phyloP scores from a whole-genome alignment of 306 rosid species.

The Quercus suber region DNA sequence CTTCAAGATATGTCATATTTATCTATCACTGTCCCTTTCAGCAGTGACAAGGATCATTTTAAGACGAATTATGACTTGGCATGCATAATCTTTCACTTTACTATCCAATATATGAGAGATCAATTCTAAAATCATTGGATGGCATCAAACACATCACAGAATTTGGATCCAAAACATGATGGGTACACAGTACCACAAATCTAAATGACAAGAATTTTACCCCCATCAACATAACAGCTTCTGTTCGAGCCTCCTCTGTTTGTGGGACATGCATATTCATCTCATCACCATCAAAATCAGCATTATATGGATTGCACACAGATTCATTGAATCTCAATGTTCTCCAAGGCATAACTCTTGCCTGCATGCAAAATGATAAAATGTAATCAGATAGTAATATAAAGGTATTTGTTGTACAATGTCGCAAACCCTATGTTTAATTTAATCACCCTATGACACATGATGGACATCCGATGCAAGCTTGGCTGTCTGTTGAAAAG shows the following conservation, averaged over 20 bases:
- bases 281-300: constrained; percentile 99
- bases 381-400: not conserved
- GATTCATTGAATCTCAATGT: constrained; percentile 97
- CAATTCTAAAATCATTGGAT: not conserved
- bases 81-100: not conserved
- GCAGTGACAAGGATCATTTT: not conserved
- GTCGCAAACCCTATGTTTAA: constrained; percentile 10
- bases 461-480: constrained; percentile 95
- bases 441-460: constrained; percentile 84
- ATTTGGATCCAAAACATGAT: not conserved
- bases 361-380: constrained; percentile 57
- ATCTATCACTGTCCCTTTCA: not conserved
- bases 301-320: constrained; percentile 96
- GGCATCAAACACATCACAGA: not conserved
- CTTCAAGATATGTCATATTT: not conserved
- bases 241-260: constrained; percentile 98
- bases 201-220: constrained; percentile 44
- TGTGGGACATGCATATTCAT: constrained; percentile 98
- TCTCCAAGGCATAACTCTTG: constrained; percentile 97
- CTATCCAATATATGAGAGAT: not conserved
- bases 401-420: not conserved
- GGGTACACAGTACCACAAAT: not conserved
- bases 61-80: not conserved
- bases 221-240: constrained; percentile 96
- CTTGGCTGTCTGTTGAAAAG: constrained; percentile 97